Percentiles rank a stretch among this genome's conserved stretches.
These are phyloP conservation scores for Limtongia smithiae DNA, from an alignment of 805 yeast species.

Conservation along the genomic window DNA sequence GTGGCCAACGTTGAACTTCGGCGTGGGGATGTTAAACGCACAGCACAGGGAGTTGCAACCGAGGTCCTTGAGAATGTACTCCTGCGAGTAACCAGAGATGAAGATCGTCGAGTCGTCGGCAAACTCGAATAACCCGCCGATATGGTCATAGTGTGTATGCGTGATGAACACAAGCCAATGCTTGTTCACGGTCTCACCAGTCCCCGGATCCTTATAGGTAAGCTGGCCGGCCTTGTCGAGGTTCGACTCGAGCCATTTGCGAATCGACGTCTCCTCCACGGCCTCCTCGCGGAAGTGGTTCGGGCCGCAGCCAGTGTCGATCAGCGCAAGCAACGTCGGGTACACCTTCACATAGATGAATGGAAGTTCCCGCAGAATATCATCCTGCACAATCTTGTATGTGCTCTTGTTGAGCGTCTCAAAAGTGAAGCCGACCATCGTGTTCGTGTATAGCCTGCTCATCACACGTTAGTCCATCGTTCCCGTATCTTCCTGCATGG, in stretches of 20 bases:
- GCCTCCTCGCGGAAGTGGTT: conserved; percentile 24
- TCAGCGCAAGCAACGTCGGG: conserved; percentile 21
- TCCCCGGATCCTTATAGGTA: conserved; percentile 13
- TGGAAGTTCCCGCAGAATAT: conserved; percentile 25
- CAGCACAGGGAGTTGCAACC: conserved; percentile 30
- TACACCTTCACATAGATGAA: conserved; percentile 29
- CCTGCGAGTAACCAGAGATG: conserved; percentile 24
- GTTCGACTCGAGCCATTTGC: conserved; percentile 18
- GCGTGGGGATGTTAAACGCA: conserved; percentile 27
- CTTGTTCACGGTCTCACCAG: conserved; percentile 17
- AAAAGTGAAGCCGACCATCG: conserved; percentile 16
- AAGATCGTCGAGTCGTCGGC: conserved; percentile 24
- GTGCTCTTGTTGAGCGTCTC: conserved; percentile 20
- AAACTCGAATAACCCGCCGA: conserved; percentile 27
- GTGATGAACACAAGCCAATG: conserved; percentile 28
- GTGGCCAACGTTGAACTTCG: conserved; percentile 25
- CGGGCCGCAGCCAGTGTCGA: conserved; percentile 29
- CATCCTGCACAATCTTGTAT: conserved; percentile 28
- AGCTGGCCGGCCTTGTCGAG: conserved; percentile 15
- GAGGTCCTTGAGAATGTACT: conserved; percentile 26
- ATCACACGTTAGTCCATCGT: too few relatives aligned
- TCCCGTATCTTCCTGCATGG: too few relatives aligned
- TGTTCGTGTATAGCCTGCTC: too few relatives aligned
- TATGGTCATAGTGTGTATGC: conserved; percentile 29
- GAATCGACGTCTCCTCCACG: conserved; percentile 25